Evolutionary conservation across 345 rosid genomes (phyloP).

Genomic region (Citrus maxima): DNA sequence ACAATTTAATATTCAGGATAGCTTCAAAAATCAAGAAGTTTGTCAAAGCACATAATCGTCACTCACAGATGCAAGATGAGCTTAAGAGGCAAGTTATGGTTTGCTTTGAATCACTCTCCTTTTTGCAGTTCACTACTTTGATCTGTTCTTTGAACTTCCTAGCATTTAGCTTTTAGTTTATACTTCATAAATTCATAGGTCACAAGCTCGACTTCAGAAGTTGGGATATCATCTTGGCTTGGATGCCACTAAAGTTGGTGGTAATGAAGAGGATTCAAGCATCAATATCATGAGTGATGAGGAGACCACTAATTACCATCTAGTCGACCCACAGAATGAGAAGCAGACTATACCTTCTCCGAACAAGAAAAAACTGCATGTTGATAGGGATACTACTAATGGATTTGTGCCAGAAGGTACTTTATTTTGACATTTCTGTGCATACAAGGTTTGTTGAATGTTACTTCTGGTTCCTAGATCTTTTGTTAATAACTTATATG

Average conservation of each 20-base stretch:
- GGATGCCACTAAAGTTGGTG: slow-evolving; percentile 40
- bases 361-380: slow-evolving; percentile 37
- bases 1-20: slow-evolving; percentile 47
- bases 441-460: not conserved
- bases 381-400: slow-evolving; percentile 34
- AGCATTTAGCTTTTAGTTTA: slow-evolving; percentile 6
- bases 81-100: slow-evolving; percentile 53
- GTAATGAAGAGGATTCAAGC: slow-evolving; percentile 59
- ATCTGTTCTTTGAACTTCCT: not conserved
- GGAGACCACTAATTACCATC: slow-evolving; percentile 43
- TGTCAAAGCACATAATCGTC: slow-evolving; percentile 60
- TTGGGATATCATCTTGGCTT: slow-evolving; percentile 67
- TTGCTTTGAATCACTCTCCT: slow-evolving; percentile 7
- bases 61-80: slow-evolving; percentile 61
- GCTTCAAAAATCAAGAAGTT: slow-evolving; percentile 74
- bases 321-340: slow-evolving; percentile 33
- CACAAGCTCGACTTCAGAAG: slow-evolving; percentile 67
- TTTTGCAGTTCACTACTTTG: not conserved
- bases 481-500: not conserved
- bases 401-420: slow-evolving; percentile 42
- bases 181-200: slow-evolving; percentile 41
- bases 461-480: not conserved
- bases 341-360: slow-evolving; percentile 34
- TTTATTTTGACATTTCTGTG: not conserved
- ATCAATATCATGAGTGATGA: slow-evolving; percentile 60